Evolutionary conservation across 1,139 yeast genomes (phyloP).

Genomic region (Candida mesenterica): DNA sequence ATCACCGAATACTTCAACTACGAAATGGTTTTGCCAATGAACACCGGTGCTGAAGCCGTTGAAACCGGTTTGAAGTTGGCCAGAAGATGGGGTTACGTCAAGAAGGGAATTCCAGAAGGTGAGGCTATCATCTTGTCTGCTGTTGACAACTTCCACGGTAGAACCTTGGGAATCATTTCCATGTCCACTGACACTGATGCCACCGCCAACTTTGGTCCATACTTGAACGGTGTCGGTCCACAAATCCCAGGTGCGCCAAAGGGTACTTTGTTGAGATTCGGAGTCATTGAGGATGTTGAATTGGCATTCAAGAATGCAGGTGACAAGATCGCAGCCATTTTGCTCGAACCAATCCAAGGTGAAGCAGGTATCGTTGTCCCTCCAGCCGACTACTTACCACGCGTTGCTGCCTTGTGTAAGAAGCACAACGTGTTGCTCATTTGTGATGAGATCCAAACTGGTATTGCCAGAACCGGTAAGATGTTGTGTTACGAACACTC

Average conservation of each 20-base stretch:
- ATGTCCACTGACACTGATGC: constrained; percentile 98
- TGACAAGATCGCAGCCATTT: constrained; percentile 85
- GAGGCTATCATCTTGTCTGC: constrained; percentile 90
- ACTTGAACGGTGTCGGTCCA: constrained; percentile 80
- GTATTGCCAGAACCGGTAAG: constrained; percentile 96
- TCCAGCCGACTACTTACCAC: constrained; percentile 71
- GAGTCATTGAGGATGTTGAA: constrained; percentile 82
- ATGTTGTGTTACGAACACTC: constrained; percentile 90
- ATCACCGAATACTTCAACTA: constrained; percentile 86
- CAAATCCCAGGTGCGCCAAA: constrained; percentile 61
- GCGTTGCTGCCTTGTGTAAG: constrained; percentile 74
- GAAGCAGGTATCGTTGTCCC: constrained; percentile 99
- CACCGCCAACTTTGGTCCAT: constrained; percentile 86
- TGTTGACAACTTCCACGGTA: constrained; percentile 89
- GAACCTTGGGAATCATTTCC: constrained; percentile 92
- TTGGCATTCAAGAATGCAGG: constrained; percentile 82
- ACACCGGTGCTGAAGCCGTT: constrained; percentile 98
- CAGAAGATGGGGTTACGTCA: constrained; percentile 94
- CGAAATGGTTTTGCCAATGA: constrained; percentile 95
- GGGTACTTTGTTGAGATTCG: constrained; percentile 64
- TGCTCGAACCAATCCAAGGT: constrained; percentile 96
- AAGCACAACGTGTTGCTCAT: constrained; percentile 83
- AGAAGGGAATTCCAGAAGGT: constrained; percentile 76
- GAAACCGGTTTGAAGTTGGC: constrained; percentile 94
- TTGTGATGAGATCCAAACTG: constrained; percentile 97